phyloP scores from a whole-genome alignment of 2,329 filamentous ascomycete species.

The Cladophialophora bantiana region DNA sequence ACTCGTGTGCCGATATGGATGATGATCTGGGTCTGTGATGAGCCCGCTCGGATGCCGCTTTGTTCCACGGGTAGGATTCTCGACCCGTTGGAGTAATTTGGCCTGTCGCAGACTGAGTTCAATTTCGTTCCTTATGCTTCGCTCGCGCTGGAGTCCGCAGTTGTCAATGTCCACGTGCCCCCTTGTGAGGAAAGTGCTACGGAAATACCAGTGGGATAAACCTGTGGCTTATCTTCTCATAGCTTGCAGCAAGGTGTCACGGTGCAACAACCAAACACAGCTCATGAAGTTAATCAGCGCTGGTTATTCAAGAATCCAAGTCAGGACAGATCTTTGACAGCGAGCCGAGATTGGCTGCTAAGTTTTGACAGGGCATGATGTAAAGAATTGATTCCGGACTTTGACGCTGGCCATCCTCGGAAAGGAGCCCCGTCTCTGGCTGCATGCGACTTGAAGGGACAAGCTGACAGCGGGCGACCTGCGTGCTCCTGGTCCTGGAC shows the following conservation, averaged over 20 bases:
- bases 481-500: neutral
- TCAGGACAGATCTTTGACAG: neutral
- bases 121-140: neutral
- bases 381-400: conserved; percentile 1
- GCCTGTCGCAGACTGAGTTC: neutral
- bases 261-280: neutral
- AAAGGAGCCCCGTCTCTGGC: neutral
- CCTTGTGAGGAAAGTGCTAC: neutral
- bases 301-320: neutral
- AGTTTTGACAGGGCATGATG: conserved; percentile 1
- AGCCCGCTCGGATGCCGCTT: neutral
- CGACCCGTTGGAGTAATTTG: neutral
- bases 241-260: neutral
- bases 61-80: neutral
- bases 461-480: conserved; percentile 1
- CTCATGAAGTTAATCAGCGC: neutral
- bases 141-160: neutral
- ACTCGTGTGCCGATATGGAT: neutral
- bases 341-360: conserved; percentile 2
- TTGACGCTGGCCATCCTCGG: conserved; percentile 5
- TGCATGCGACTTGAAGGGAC: conserved; percentile 1
- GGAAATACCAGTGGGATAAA: neutral
- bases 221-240: neutral
- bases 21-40: neutral
- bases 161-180: neutral